Evolutionary conservation across 768 basidiomycete species (phyloP).

Genomic region (Russula ochroleuca): DNA sequence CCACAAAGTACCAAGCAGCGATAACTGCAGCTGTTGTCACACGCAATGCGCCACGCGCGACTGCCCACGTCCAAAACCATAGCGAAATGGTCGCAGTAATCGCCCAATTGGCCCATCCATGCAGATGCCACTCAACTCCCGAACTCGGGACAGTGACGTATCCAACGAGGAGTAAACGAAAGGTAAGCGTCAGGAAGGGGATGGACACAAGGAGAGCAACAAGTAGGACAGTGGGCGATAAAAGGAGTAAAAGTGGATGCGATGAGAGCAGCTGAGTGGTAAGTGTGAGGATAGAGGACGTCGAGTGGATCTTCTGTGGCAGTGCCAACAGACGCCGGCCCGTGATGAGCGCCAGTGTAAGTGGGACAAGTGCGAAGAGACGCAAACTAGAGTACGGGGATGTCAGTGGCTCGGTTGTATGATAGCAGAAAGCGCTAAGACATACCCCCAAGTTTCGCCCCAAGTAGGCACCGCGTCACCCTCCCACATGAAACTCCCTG

Average conservation of each 20-base stretch:
- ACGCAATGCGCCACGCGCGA: conserved; percentile 73
- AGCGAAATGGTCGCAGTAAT: conserved; percentile 48
- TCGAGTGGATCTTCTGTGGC: conserved; percentile 63
- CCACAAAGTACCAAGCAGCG: conserved; percentile 86
- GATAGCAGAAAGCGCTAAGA: conserved; percentile 21
- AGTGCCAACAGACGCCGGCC: conserved; percentile 67
- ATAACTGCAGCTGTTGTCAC: conserved; percentile 78
- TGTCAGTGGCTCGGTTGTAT: background rate
- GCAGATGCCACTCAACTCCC: conserved; percentile 48
- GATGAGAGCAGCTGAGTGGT: conserved; percentile 64
- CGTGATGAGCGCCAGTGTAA: conserved; percentile 63
- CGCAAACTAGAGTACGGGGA: conserved; percentile 49
- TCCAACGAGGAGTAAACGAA: conserved; percentile 72
- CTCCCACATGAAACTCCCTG: conserved; percentile 69
- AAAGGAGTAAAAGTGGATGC: conserved; percentile 69
- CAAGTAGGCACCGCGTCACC: conserved; percentile 58
- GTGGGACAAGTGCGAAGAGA: conserved; percentile 71
- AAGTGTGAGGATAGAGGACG: conserved; percentile 54
- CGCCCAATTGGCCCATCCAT: conserved; percentile 73
- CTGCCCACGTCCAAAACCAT: conserved; percentile 75
- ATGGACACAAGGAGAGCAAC: conserved; percentile 62
- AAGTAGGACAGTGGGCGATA: conserved; percentile 72
- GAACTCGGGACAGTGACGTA: conserved; percentile 43
- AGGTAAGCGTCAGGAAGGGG: conserved; percentile 73
- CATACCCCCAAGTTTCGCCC: conserved; percentile 79